Base-by-base conservation (phyloP, 371 early-diverging fungal species). In the Massospora cicadina region DNA sequence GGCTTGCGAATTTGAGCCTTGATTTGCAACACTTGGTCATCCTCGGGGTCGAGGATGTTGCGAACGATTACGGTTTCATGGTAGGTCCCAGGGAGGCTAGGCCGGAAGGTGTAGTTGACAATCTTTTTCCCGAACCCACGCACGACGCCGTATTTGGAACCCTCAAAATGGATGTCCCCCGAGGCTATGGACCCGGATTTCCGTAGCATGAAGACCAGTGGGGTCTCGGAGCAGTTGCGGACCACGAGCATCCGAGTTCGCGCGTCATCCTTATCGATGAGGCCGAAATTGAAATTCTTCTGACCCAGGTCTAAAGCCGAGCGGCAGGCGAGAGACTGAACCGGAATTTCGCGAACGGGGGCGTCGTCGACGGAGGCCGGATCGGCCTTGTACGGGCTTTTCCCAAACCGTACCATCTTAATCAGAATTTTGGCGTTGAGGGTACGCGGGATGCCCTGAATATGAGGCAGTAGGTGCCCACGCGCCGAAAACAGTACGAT, bases 111-210 rank as follows among this genome's bases (percentile, higher is more conserved):
- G 75, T 96, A 97, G 27, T 87, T 89, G 0, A 98, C 85, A 68
- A 94, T 94, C 33, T 87, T 85, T 71, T 89, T 90, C 67, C 90
- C 91, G 68, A 87, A 93, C 0, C 90, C 89, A 12, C 95, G 84
- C 2, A 98, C 83, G 0, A 96, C 82, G 58, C 98, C 98, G 53
- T 85, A 84, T 13, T 87, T 82, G 2, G 82, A 82, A 0, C 80
- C 82, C 13, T 81, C 80, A 56, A 98, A 77, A 25, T 79, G 72
- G 12, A 98, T 79, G 69, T 96, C 95, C 2, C 95, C 93, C 1
- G 93, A 92, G 0, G 95, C 88, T 56, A 96, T 93, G 0, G 90
- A 90, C 0, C 98, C 98, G 0, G 97, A 93, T 72, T 96, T 98
- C 23, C 87, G 84, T 64, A 98, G 89, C 17, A 86, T 81, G 68